These are phyloP conservation scores for Xenosphaeropsis pyriputrescens DNA, from an alignment of 2,329 filamentous ascomycete genomes.

Conservation along the genomic window DNA sequence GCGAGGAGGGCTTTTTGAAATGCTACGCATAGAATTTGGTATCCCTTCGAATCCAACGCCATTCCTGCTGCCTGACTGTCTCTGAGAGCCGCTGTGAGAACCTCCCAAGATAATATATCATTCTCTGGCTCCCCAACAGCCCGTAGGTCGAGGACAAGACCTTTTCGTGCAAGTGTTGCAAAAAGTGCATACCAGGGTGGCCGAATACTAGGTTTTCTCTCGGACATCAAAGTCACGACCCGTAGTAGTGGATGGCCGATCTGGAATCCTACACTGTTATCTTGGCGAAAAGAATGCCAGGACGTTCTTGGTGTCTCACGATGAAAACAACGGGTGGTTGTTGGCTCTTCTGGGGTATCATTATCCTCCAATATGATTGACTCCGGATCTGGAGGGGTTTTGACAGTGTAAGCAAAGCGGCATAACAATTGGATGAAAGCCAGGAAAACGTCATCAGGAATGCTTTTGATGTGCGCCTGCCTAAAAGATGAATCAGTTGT, in stretches of 20 bases:
- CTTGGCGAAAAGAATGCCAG: too few species aligned
- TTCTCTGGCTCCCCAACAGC: constrained; percentile 8
- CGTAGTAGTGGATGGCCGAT: too few species aligned
- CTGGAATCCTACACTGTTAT: too few species aligned
- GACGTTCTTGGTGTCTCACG: too few species aligned
- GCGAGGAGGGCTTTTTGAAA: constrained; percentile 13
- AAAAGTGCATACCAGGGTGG: constrained; percentile 28
- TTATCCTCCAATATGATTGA: too few species aligned
- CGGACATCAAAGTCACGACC: constrained; percentile 5
- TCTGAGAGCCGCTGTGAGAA: constrained; percentile 7
- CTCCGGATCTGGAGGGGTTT: too few species aligned
- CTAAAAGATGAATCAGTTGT: constrained; percentile 4
- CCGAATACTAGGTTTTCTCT: constrained; percentile 7
- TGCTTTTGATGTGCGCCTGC: constrained; percentile 8
- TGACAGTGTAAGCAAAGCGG: constrained; percentile 17
- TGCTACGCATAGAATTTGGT: constrained; percentile 11
- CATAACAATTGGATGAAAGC: constrained; percentile 38
- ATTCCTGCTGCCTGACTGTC: constrained; percentile 13
- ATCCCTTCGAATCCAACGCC: constrained; percentile 14
- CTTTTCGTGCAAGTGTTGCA: constrained; percentile 20
- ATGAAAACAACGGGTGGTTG: too few species aligned
- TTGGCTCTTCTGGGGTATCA: too few species aligned
- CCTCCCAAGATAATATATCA: constrained; percentile 12
- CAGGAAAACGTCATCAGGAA: constrained; percentile 22
- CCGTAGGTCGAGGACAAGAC: constrained; percentile 7